These are phyloP conservation scores for Lactuca saligna DNA, from an alignment of 129 eudicot species.

Conservation along the genomic window DNA sequence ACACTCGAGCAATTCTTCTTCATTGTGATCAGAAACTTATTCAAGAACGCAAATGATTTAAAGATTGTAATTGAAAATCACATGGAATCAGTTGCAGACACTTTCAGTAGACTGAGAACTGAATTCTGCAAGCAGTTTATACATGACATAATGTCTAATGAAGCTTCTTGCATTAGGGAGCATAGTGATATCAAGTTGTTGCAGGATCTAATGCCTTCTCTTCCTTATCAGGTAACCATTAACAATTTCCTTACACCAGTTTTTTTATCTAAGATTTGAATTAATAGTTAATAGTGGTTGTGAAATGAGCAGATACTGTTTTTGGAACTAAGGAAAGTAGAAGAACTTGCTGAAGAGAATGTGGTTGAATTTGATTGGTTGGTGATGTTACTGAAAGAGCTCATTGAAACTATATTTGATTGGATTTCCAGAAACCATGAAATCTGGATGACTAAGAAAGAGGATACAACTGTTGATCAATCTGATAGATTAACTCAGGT, in stretches of 20 bases:
- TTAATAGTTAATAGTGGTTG: background rate
- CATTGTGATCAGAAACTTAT: conserved; percentile 37
- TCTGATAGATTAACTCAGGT: conserved; percentile 54
- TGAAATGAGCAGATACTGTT: conserved; percentile 52
- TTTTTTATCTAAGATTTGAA: background rate
- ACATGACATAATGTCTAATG: conserved; percentile 33
- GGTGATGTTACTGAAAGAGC: conserved; percentile 43
- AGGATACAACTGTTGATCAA: conserved; percentile 35
- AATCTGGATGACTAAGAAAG: conserved; percentile 22
- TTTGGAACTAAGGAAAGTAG: conserved; percentile 57
- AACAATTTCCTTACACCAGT: background rate
- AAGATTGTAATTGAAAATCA: conserved; percentile 39
- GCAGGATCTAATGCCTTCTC: conserved; percentile 43
- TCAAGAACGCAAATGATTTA: conserved; percentile 44
- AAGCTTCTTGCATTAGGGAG: conserved; percentile 17
- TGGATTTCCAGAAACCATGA: conserved; percentile 43
- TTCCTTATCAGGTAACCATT: conserved; percentile 59
- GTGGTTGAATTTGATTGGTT: conserved; percentile 50
- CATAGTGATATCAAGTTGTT: conserved; percentile 30
- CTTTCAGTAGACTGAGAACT: conserved; percentile 39
- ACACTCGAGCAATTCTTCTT: conserved; percentile 45
- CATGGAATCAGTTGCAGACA: conserved; percentile 32
- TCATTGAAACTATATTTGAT: conserved; percentile 42
- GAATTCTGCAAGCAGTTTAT: conserved; percentile 45
- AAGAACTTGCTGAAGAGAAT: conserved; percentile 61